Percentiles rank a stretch among this genome's conserved stretches.
phyloP scores from a whole-genome alignment of 2,329 filamentous ascomycete genomes.

The Ceratocystis variospora region DNA sequence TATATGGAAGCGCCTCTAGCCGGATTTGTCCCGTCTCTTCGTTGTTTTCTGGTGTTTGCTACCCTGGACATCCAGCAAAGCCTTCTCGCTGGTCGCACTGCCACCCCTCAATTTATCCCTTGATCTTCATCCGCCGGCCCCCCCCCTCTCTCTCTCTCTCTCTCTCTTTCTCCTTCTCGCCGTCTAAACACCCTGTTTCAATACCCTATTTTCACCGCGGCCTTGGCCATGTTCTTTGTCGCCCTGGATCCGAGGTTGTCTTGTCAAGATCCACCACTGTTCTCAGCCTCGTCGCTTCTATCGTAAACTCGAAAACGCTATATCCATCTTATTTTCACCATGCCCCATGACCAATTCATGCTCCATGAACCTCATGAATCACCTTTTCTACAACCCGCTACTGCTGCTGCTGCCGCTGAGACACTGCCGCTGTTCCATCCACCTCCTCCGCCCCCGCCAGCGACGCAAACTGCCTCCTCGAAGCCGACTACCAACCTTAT shows the following conservation, averaged over 20 bases:
- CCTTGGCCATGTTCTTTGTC: neutral
- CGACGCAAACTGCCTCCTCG: neutral
- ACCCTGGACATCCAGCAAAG: neutral
- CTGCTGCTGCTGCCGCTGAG: neutral
- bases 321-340: neutral
- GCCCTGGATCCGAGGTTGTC: neutral
- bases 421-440: neutral
- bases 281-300: neutral
- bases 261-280: neutral
- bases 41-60: neutral
- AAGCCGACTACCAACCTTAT: neutral
- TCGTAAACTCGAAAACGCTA: neutral
- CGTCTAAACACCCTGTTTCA: neutral
- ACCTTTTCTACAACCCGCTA: neutral
- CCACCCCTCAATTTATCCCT: neutral
- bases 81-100: neutral
- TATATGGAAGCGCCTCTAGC: neutral
- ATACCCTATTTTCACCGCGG: neutral
- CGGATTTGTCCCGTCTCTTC: neutral
- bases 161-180: neutral
- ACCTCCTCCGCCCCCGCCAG: neutral
- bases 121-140: neutral
- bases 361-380: neutral
- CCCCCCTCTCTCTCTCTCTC: neutral
- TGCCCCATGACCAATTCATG: slow-evolving; percentile 1